Evolutionary conservation across 2,329 filamentous ascomycete genomes (phyloP).

Genomic region (Fusarium sambucinum): DNA sequence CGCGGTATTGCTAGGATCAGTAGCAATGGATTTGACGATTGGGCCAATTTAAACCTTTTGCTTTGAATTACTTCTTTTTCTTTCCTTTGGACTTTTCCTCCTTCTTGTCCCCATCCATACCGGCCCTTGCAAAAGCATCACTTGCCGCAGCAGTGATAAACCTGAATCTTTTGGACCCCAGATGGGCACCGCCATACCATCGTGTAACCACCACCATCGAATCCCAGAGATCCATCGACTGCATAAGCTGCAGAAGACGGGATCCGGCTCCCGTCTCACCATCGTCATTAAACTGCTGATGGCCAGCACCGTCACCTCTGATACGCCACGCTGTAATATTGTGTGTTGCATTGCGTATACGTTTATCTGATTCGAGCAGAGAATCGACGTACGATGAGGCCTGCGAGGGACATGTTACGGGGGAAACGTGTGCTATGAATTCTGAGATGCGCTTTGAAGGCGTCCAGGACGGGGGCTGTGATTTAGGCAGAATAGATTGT

Average conservation of each 20-base stretch:
- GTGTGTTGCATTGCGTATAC: constrained; percentile 51
- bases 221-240: constrained; percentile 94
- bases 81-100: constrained; percentile 22
- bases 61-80: constrained; percentile 23
- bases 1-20: constrained; percentile 3
- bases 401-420: constrained; percentile 75
- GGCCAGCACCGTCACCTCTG: constrained; percentile 71
- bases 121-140: constrained; percentile 84
- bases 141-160: constrained; percentile 88
- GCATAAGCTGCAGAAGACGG: constrained; percentile 87
- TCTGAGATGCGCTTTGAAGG: constrained; percentile 80
- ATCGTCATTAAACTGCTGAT: constrained; percentile 95
- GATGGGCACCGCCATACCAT: constrained; percentile 93
- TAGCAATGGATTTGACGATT: neutral
- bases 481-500: constrained; percentile 36
- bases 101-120: constrained; percentile 69
- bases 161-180: constrained; percentile 90
- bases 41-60: neutral
- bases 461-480: constrained; percentile 67
- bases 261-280: constrained; percentile 93
- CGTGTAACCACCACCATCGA: constrained; percentile 91
- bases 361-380: constrained; percentile 84
- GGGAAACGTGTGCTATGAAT: constrained; percentile 83
- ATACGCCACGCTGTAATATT: constrained; percentile 57
- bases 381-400: constrained; percentile 79